Conservation (phyloP, 768 basidiomycete species). For the Tulasnella sp. region DNA sequence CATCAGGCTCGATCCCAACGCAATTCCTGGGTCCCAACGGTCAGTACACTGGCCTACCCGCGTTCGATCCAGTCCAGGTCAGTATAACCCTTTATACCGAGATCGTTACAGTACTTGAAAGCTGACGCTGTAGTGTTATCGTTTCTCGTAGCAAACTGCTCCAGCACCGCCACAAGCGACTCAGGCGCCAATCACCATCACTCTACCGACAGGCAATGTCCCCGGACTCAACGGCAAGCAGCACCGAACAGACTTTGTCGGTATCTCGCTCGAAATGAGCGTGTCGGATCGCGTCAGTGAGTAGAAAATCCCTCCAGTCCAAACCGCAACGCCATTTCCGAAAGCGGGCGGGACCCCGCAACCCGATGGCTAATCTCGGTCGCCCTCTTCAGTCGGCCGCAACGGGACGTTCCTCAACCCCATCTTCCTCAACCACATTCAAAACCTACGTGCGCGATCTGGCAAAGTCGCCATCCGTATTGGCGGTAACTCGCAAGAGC, state of each 20-base stretch:
- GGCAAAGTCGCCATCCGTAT: slow-evolving; percentile 55
- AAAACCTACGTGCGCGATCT: slow-evolving; percentile 52
- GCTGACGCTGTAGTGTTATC: not conserved
- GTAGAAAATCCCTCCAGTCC: slow-evolving; percentile 22
- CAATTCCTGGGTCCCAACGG: slow-evolving; percentile 4
- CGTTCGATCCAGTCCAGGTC: slow-evolving; percentile 11
- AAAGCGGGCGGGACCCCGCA: slow-evolving; percentile 26
- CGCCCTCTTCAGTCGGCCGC: slow-evolving; percentile 35
- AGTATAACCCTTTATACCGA: not conserved
- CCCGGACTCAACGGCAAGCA: slow-evolving; percentile 18
- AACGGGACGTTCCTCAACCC: slow-evolving; percentile 41
- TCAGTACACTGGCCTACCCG: slow-evolving; percentile 8
- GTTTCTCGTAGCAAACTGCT: not conserved
- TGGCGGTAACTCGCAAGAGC: slow-evolving; percentile 75
- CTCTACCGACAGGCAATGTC: slow-evolving; percentile 7
- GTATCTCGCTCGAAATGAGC: slow-evolving; percentile 69
- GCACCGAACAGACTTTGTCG: slow-evolving; percentile 38
- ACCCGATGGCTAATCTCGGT: not conserved
- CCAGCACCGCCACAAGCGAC: not conserved
- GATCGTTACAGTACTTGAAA: not conserved
- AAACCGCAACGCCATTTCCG: not conserved
- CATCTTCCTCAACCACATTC: slow-evolving; percentile 67
- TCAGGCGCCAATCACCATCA: not conserved
- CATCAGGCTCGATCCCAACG: slow-evolving; percentile 8
- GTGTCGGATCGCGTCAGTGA: slow-evolving; percentile 53